Conservation (phyloP, 2,329 filamentous ascomycete species). For the Fusarium fujikuroi region DNA sequence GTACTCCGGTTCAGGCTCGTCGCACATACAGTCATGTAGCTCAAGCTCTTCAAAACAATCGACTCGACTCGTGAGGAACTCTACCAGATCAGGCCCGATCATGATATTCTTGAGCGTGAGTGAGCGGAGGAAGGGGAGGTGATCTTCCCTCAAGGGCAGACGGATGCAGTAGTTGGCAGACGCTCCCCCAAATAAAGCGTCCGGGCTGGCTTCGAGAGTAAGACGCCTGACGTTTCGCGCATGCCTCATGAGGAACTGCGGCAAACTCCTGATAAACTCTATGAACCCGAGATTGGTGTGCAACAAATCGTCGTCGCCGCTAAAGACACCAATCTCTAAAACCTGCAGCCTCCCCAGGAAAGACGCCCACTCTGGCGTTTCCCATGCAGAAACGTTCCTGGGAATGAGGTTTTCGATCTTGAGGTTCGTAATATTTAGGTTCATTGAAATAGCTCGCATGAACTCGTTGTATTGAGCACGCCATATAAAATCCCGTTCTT, state of each 20-base stretch:
- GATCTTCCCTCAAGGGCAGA: not conserved
- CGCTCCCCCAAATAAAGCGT: not conserved
- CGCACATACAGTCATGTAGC: not conserved
- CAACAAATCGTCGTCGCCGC: not conserved
- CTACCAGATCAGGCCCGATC: not conserved
- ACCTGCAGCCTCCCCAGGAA: not conserved
- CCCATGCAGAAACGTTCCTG: not conserved
- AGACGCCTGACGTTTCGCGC: not conserved
- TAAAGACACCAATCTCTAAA: not conserved
- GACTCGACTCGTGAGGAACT: not conserved
- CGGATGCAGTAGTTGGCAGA: not conserved
- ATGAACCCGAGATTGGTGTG: fast-evolving
- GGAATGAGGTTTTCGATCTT: not conserved
- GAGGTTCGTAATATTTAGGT: not conserved
- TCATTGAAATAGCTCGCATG: not conserved
- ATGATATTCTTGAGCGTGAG: not conserved
- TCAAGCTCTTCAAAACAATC: not conserved
- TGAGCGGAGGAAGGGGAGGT: fast-evolving
- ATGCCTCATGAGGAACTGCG: not conserved
- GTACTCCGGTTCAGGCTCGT: no score
- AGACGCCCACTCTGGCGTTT: not conserved
- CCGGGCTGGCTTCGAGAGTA: not conserved
- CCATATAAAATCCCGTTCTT: not conserved
- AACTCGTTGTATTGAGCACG: constrained; percentile 2
- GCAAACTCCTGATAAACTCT: not conserved